These are phyloP conservation scores for Fusarium sp. DNA, from an alignment of 2,329 filamentous ascomycete species.

Conservation along the genomic window DNA sequence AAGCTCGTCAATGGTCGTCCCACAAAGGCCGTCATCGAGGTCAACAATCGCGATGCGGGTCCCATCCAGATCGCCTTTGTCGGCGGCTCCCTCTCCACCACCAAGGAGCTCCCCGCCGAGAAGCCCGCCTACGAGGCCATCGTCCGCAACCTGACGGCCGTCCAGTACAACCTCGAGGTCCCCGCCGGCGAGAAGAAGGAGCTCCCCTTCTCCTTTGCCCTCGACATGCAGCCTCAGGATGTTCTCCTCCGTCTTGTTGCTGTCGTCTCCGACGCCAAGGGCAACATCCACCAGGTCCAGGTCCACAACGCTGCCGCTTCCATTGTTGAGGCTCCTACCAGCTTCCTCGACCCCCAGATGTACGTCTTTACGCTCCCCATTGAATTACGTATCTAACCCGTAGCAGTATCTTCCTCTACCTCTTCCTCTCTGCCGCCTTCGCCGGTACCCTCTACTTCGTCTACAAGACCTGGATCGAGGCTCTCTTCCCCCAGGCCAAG, in stretches of 20 bases:
- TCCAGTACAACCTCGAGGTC: constrained; percentile 78
- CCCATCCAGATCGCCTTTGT: constrained; percentile 81
- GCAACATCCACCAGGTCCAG: constrained; percentile 78
- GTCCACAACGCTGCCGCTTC: constrained; percentile 85
- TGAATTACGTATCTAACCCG: constrained; percentile 41
- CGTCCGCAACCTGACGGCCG: constrained; percentile 85
- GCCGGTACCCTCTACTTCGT: constrained; percentile 90
- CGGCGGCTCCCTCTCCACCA: constrained; percentile 76
- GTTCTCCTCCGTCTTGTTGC: constrained; percentile 81
- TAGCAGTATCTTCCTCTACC: constrained; percentile 92
- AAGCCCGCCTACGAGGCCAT: constrained; percentile 63
- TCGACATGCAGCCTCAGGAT: constrained; percentile 94
- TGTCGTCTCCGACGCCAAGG: constrained; percentile 74
- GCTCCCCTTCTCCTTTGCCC: constrained; percentile 84
- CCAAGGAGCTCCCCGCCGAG: constrained; percentile 60
- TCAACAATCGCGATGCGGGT: constrained; percentile 84
- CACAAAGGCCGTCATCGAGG: constrained; percentile 82
- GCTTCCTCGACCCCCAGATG: constrained; percentile 96
- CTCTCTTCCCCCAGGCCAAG: constrained; percentile 93
- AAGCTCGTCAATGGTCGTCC: constrained; percentile 94
- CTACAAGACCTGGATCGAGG: constrained; percentile 97
- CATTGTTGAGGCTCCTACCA: constrained; percentile 90
- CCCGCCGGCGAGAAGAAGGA: constrained; percentile 80
- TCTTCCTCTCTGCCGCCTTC: constrained; percentile 85
- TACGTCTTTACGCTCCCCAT: constrained; percentile 58